Conservation (phyloP, 2,329 filamentous ascomycete species). For the Neofusicoccum ribis region DNA sequence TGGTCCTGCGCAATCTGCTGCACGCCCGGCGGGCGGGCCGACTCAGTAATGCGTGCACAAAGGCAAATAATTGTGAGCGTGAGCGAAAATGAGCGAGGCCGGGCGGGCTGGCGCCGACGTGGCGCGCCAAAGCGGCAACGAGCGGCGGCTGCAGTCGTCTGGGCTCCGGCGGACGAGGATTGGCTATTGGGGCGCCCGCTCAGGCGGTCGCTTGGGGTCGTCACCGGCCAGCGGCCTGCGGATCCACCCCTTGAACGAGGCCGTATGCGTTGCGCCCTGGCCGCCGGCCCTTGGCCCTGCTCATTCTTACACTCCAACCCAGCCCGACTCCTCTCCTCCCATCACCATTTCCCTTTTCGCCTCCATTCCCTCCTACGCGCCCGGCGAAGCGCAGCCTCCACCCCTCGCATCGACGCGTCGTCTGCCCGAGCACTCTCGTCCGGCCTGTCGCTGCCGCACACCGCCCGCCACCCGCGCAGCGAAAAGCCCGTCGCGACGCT, state of each 20-base stretch:
- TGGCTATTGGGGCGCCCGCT: too few species aligned
- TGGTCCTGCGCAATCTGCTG: too few species aligned
- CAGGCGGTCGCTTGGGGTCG: not conserved
- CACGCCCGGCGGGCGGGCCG: not conserved
- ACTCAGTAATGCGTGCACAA: conserved; percentile 17
- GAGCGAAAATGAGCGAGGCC: conserved; percentile 2
- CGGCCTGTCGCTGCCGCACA: conserved; percentile 5
- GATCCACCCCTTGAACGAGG: not conserved
- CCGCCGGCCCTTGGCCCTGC: too few species aligned
- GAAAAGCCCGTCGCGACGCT: not conserved
- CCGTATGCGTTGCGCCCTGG: not conserved
- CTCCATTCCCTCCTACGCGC: conserved; percentile 13
- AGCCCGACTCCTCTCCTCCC: not conserved
- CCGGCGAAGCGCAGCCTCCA: conserved; percentile 18
- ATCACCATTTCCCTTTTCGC: conserved; percentile 13
- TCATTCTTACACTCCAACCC: not conserved
- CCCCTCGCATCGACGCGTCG: conserved; percentile 14
- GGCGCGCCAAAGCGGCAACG: not conserved
- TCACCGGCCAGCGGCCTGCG: not conserved
- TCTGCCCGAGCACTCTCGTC: conserved; percentile 4
- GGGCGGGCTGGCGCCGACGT: conserved; percentile 15
- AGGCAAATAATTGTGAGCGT: not conserved
- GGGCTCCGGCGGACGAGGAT: not conserved
- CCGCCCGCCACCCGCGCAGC: conserved; percentile 1
- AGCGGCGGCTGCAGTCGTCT: conserved; percentile 2